Evolutionary conservation across 148 eudicot species (phyloP), one percentile per base, ranked within the genome.

Genomic region (Fagopyrum homotropicum): DNA sequence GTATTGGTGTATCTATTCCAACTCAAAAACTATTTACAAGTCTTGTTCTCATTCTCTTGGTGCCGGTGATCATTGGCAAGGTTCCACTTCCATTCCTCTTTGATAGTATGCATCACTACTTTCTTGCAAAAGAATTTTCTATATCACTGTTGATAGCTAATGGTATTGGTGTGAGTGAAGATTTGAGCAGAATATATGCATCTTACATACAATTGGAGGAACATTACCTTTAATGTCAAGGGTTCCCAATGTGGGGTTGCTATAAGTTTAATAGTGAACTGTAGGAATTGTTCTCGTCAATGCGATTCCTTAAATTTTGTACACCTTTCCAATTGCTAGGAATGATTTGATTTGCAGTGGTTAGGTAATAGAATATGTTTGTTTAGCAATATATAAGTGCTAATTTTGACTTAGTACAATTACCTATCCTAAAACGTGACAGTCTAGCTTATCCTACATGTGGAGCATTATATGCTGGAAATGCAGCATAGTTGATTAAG

Each of bases 1-100:
- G 98, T 75, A 90, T 86, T 70, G 98, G 98, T 49, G 89, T 87
- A 78, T 87, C 97, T n/a, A 83, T 93, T 84, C 97, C 97, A 47
- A 72, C 91, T 17, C 79, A 84, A 81, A 84, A 86, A 79, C 84
- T 93, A 79, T 81, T 91, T 75, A 88, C 74, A 77, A 89, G 87
- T 85, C 98, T 93, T 75, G 80, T 91, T 77, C 80, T 86, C 69
- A 87, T 89, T 48, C 88, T 93, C 78, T 76, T 93, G 77, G 84
- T 93, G 74, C 98, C 98, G 51, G 84, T 91, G 69, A 82, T 93
- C 73, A 48, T 93, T 78, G 98, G 97, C 70, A 93, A 93, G 97
- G 98, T 93, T 86, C 46, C 30, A 45, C 29, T 49, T 40, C 66
- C 60, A 8, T 75, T 79, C 45, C 77, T 74, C 5, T 29, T 16